Conservation (phyloP, 2,329 filamentous ascomycete species). For the Aureobasidium lini region DNA sequence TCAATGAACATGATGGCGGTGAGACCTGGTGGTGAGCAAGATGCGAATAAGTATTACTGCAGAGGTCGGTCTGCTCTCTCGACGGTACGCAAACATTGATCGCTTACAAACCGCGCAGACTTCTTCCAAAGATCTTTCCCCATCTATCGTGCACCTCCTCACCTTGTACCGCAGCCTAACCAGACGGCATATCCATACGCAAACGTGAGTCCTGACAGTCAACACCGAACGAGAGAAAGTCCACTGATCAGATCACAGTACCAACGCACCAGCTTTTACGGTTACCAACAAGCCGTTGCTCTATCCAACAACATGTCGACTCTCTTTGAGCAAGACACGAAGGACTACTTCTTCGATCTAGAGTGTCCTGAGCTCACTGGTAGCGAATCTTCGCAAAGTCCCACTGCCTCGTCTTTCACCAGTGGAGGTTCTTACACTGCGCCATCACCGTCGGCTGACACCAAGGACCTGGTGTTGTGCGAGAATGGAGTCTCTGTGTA, state of each 20-base stretch:
- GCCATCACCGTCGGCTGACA: not conserved
- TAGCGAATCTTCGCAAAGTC: not conserved
- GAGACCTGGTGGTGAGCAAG: slow-evolving; percentile 4
- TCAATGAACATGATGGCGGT: slow-evolving; percentile 11
- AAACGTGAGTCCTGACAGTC: slow-evolving; percentile 4
- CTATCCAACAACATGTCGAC: not conserved
- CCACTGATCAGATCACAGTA: not conserved
- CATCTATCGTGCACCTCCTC: not conserved
- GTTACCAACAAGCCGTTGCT: not conserved
- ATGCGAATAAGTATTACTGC: slow-evolving; percentile 5
- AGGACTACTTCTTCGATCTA: slow-evolving; percentile 3
- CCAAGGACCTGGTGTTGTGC: not conserved
- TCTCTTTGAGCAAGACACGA: not conserved
- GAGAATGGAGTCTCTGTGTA: not conserved
- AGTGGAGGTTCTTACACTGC: not conserved
- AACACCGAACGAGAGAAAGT: not conserved
- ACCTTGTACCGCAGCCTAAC: not conserved
- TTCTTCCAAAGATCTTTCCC: not conserved
- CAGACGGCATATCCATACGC: not conserved
- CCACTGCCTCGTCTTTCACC: not conserved
- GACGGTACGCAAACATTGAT: not conserved
- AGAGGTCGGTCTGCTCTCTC: not conserved
- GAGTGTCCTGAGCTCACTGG: slow-evolving; percentile 10
- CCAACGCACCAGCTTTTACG: not conserved
- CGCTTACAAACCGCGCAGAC: slow-evolving; percentile 8